Conservation (phyloP, 768 basidiomycete genomes). For the Phylloporus sp. region DNA sequence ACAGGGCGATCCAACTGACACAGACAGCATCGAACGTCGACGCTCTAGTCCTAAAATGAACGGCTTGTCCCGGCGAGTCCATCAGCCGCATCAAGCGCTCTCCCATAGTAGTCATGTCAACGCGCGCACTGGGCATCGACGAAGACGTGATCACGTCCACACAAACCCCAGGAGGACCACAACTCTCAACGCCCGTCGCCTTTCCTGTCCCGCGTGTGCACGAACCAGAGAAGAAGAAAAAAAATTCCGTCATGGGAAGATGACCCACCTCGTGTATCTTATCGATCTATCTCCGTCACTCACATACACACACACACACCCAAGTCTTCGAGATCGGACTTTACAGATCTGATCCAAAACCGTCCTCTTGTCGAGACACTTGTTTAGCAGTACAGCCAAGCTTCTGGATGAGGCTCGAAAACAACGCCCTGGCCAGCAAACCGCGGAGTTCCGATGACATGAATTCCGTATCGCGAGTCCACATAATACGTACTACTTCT, state of each 20-base stretch:
- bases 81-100: neutral
- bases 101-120: constrained; percentile 19
- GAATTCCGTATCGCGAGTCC: constrained; percentile 1
- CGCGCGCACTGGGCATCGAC: constrained; percentile 1
- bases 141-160: constrained; percentile 9
- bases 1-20: constrained; percentile 4
- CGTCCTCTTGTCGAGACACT: constrained; percentile 3
- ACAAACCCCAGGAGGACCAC: constrained; percentile 4
- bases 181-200: constrained; percentile 7
- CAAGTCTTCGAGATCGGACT: constrained; percentile 12
- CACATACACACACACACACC: too few species aligned
- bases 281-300: constrained; percentile 18
- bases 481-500: constrained; percentile 14
- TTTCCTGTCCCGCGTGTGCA: constrained; percentile 1
- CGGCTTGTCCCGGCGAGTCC: neutral
- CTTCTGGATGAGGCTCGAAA: constrained; percentile 7
- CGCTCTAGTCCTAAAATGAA: neutral
- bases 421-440: constrained; percentile 9
- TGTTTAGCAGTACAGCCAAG: constrained; percentile 3
- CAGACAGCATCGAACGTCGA: neutral
- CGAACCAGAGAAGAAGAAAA: neutral
- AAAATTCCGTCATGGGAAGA: constrained; percentile 1
- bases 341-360: constrained; percentile 9
- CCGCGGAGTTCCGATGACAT: constrained; percentile 29
- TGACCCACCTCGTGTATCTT: constrained; percentile 16